These are phyloP conservation scores for Pseudevernia furfuracea DNA, from an alignment of 495 filamentous ascomycete species.

Conservation along the genomic window DNA sequence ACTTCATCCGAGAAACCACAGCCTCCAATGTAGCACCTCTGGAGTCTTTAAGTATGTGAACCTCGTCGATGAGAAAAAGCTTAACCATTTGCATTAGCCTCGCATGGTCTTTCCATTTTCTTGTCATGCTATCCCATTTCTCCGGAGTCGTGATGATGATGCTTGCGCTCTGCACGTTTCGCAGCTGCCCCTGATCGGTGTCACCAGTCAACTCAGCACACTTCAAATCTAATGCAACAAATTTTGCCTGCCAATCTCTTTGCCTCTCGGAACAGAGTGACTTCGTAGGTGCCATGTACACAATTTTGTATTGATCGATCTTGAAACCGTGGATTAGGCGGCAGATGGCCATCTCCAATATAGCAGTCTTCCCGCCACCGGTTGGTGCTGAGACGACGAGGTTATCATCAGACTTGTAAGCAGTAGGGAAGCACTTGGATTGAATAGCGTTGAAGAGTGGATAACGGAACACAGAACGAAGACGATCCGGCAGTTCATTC, in stretches of 20 bases:
- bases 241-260: constrained; percentile 81
- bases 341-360: constrained; percentile 90
- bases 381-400: constrained; percentile 86
- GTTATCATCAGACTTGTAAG: constrained; percentile 72
- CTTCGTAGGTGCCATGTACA: constrained; percentile 94
- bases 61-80: constrained; percentile 91
- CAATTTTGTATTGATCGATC: constrained; percentile 74
- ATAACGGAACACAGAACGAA: constrained; percentile 70
- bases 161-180: constrained; percentile 67
- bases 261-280: constrained; percentile 79
- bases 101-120: constrained; percentile 88
- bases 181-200: constrained; percentile 67
- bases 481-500: constrained; percentile 65
- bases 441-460: constrained; percentile 86
- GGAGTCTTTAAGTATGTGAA: constrained; percentile 86
- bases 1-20: constrained; percentile 97
- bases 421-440: constrained; percentile 70
- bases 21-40: constrained; percentile 89
- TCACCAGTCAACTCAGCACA: constrained; percentile 91
- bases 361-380: constrained; percentile 85
- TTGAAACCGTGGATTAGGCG: constrained; percentile 55
- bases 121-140: constrained; percentile 97
- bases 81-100: constrained; percentile 79
- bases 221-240: constrained; percentile 61
- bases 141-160: constrained; percentile 97